phyloP scores from a whole-genome alignment of 2,329 filamentous ascomycete genomes.

The Arthrobotrys pseudoclavata region DNA sequence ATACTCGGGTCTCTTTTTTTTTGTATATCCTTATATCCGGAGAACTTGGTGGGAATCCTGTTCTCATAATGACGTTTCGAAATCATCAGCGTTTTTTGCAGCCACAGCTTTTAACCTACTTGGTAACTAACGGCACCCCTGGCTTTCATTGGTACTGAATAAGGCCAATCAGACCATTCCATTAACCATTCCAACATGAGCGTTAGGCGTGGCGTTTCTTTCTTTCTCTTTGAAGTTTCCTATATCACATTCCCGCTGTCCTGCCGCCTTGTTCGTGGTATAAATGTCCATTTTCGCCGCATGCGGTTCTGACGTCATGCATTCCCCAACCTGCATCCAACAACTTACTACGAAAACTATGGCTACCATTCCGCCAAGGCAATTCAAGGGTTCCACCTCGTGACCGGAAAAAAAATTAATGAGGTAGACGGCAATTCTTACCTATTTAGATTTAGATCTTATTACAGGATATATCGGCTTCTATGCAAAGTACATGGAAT shows the following conservation, averaged over 20 bases:
- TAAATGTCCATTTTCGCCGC: slow-evolving; percentile 7
- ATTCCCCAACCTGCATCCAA: slow-evolving; percentile 24
- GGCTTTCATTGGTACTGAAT: background rate
- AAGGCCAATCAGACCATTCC: slow-evolving; percentile 13
- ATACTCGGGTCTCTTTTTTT: background rate
- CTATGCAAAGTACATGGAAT: slow-evolving; percentile 22
- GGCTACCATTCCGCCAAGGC: slow-evolving; percentile 10
- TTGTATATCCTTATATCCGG: background rate
- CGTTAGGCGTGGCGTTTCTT: slow-evolving; percentile 10
- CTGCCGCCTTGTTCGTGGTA: background rate
- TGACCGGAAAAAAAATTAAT: slow-evolving; percentile 3
- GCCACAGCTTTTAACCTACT: slow-evolving; percentile 5
- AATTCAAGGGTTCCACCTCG: background rate
- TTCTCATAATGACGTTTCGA: slow-evolving; percentile 57
- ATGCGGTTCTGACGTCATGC: slow-evolving; percentile 47
- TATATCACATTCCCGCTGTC: background rate
- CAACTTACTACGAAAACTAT: background rate
- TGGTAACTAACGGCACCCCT: background rate
- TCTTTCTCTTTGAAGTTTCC: background rate
- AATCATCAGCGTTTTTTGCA: slow-evolving; percentile 1
- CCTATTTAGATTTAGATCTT: slow-evolving; percentile 4
- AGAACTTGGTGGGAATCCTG: slow-evolving; percentile 39
- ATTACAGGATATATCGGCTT: slow-evolving; percentile 1
- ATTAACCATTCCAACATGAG: slow-evolving; percentile 2
- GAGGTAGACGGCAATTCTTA: slow-evolving; percentile 26